phyloP scores from a whole-genome alignment of 176 grass and related monocot species.

The Paspalum notatum region DNA sequence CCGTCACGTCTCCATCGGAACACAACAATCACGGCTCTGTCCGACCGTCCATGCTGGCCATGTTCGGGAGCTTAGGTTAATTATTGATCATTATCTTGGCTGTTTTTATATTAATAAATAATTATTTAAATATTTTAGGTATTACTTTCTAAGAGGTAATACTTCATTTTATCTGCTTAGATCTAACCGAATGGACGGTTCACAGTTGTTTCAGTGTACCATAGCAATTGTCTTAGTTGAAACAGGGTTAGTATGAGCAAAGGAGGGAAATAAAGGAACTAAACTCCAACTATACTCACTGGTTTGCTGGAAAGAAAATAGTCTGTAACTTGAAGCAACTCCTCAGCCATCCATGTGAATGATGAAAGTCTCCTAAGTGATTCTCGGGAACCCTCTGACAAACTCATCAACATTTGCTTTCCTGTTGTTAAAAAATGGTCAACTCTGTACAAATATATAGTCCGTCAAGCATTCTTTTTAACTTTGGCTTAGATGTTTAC shows the following conservation, averaged over 20 bases:
- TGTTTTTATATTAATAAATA: too few species aligned
- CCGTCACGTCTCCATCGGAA: too few species aligned
- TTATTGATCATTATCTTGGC: too few species aligned
- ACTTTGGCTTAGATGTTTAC: conserved; percentile 4
- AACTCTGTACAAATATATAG: not conserved
- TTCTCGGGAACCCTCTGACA: conserved; percentile 85
- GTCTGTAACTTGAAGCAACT: conserved; percentile 91
- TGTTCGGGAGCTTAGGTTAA: too few species aligned
- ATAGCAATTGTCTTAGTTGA: too few species aligned
- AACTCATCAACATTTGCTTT: conserved; percentile 87
- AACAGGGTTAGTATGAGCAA: conserved; percentile 19
- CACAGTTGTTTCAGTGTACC: too few species aligned
- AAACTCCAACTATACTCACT: conserved; percentile 59
- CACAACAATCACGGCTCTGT: too few species aligned
- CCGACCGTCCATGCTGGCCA: too few species aligned
- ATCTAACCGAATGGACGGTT: too few species aligned
- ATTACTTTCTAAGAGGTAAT: too few species aligned
- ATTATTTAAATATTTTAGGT: too few species aligned
- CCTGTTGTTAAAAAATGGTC: conserved; percentile 51
- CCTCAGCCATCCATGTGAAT: conserved; percentile 98
- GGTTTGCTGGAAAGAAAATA: conserved; percentile 83
- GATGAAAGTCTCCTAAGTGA: conserved; percentile 84
- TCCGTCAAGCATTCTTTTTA: not conserved
- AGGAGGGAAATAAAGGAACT: not conserved
- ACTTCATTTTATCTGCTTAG: too few species aligned